These are phyloP conservation scores for Ganoderma sinense DNA, from an alignment of 1,284 basidiomycete genomes.

Conservation along the genomic window DNA sequence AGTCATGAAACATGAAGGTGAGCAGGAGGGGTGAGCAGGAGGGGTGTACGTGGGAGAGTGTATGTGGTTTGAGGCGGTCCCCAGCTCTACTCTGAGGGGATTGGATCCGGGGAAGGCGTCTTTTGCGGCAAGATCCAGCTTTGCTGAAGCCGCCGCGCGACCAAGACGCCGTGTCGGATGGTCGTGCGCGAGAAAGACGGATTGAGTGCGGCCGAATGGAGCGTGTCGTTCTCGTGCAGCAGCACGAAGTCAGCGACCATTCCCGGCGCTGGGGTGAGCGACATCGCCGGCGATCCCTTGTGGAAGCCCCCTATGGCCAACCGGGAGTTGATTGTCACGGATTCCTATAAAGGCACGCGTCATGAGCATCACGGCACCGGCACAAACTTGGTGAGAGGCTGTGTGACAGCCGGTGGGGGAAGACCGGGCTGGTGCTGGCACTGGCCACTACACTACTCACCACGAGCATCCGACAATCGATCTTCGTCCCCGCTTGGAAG, in stretches of 20 bases:
- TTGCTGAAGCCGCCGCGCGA: slow-evolving; percentile 32
- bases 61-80: neutral
- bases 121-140: slow-evolving; percentile 31
- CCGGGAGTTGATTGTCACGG: slow-evolving; percentile 37
- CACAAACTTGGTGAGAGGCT: neutral
- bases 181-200: slow-evolving; percentile 54
- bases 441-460: slow-evolving; percentile 45
- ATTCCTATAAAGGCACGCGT: slow-evolving; percentile 28
- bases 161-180: slow-evolving; percentile 44
- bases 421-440: neutral
- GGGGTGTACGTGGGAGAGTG: neutral
- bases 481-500: slow-evolving; percentile 61
- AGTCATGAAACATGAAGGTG: neutral
- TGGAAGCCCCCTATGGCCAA: slow-evolving; percentile 49
- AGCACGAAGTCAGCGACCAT: slow-evolving; percentile 67
- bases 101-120: slow-evolving; percentile 26
- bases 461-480: slow-evolving; percentile 53
- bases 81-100: slow-evolving; percentile 5
- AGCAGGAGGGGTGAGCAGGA: too few relatives aligned
- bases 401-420: neutral
- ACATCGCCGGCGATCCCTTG: slow-evolving; percentile 30
- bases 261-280: slow-evolving; percentile 47
- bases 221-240: slow-evolving; percentile 54
- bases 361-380: slow-evolving; percentile 7
- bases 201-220: slow-evolving; percentile 56